Conservation (phyloP, 108 stramenopile species). For the Aurantiochytrium sp. region DNA sequence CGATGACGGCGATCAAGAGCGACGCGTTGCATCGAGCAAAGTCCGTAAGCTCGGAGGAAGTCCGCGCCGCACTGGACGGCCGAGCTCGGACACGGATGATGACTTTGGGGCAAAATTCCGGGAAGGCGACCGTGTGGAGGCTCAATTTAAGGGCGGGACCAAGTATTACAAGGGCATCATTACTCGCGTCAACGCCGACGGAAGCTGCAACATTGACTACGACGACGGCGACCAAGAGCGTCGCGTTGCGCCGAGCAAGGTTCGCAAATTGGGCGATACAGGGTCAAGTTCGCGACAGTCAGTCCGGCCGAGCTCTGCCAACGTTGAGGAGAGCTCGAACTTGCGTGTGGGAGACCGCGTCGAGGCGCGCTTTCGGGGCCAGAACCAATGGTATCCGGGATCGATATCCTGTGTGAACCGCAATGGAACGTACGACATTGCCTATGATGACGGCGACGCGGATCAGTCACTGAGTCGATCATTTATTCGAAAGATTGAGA, state of each 20-base stretch:
- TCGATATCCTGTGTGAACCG: constrained; percentile 8
- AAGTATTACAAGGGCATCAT: not conserved
- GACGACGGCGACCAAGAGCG: constrained; percentile 19
- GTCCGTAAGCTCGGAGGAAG: not conserved
- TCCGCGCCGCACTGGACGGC: not conserved
- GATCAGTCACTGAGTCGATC: not conserved
- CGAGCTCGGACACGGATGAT: too few species aligned
- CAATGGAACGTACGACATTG: constrained; percentile 35
- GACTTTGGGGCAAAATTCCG: not conserved
- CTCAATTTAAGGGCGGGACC: not conserved
- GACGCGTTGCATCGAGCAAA: not conserved
- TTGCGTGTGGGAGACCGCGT: constrained; percentile 28
- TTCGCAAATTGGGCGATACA: not conserved
- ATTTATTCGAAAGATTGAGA: not conserved
- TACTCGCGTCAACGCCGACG: not conserved
- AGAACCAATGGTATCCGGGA: constrained; percentile 27
- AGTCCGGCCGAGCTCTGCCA: too few species aligned
- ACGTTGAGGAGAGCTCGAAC: not conserved
- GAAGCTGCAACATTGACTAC: not conserved
- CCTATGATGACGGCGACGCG: constrained; percentile 40
- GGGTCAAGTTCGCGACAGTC: not conserved
- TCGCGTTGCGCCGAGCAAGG: not conserved
- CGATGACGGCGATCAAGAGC: constrained; percentile 41
- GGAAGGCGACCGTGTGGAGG: not conserved
- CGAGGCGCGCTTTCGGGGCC: constrained; percentile 26